Evolutionary conservation across 345 rosid species (phyloP), one percentile per base, ranked within the genome.

Genomic region (Eucalyptus fibrosa): DNA sequence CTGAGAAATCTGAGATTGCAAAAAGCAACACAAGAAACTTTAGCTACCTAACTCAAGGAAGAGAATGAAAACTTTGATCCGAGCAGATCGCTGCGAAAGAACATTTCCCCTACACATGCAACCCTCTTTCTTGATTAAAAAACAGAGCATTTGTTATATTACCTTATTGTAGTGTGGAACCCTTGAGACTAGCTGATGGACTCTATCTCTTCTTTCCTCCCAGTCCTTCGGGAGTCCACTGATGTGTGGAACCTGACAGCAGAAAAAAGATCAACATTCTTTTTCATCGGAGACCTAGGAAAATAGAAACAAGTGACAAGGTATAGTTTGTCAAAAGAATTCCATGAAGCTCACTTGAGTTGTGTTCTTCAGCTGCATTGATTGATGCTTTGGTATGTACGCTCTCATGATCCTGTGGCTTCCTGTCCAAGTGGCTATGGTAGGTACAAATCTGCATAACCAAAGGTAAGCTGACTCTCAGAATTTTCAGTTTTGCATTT

Each of bases 361-460:
- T 32, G 86, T 88, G 89, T 89, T 95, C 90, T 92, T 97, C 77
- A 94, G 94, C 93, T 92, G 96, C 94, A 95, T 90, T 30, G 97
- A 94, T 87, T 95, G 97, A 88, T 95, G 98, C 94, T 94, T 96
- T 6, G 98, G 98, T 89, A 96, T 90, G 86, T 92, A 94, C 19
- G 91, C 97, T 89, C 90, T 92, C 96, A 97, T 95, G 87, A 94
- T 93, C 91, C 99, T 92, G 91, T 94, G 94, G 90, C 96, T 96
- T 87, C 99, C 99, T 1, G 97, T 94, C 96, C 97, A 97, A 32
- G 98, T 96, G 88, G 96, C 80, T 92, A 97, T 91, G 17, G 99
- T 97, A 26, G 99, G 99, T 90, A 91, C 77, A 90, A 97, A 97
- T 87, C 99, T 97, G 91, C 72, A 88, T 40, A 92, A 89, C 37